These are phyloP conservation scores for Teratosphaeria zuluensis DNA, from an alignment of 2,329 filamentous ascomycete species.

Conservation along the genomic window DNA sequence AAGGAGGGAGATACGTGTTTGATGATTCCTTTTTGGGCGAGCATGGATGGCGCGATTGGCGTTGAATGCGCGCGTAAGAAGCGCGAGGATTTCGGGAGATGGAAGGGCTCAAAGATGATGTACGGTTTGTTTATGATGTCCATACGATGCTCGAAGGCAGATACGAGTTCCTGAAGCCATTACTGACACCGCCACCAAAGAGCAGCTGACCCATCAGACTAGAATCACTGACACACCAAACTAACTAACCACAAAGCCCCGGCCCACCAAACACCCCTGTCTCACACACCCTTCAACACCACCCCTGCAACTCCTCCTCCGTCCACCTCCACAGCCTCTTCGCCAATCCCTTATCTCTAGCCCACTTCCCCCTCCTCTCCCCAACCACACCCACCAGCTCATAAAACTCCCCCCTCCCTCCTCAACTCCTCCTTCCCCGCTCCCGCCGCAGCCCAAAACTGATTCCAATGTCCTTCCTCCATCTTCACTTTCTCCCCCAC, in stretches of 20 bases:
- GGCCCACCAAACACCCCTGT: too few species aligned
- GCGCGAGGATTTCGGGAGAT: not conserved
- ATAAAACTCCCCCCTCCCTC: constrained; percentile 29
- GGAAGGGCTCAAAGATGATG: not conserved
- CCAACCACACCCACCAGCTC: constrained; percentile 27
- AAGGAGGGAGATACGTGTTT: not conserved
- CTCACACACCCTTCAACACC: too few species aligned
- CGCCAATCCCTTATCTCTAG: constrained; percentile 24
- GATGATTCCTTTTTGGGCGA: not conserved
- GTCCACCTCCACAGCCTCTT: constrained; percentile 27
- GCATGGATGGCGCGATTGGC: not conserved
- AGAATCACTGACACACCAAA: not conserved
- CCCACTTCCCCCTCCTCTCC: constrained; percentile 15
- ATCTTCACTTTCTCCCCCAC: constrained; percentile 8
- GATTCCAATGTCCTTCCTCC: constrained; percentile 13
- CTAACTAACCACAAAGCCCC: too few species aligned
- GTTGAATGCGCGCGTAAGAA: not conserved
- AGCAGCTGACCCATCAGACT: constrained; percentile 2
- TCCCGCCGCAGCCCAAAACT: constrained; percentile 15
- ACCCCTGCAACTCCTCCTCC: constrained; percentile 8
- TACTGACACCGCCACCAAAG: not conserved
- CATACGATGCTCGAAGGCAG: not conserved
- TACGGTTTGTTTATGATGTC: not conserved
- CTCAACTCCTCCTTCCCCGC: constrained; percentile 6
- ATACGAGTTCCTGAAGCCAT: too few species aligned